These are phyloP conservation scores for Pseudozyma tsukubaensis DNA, from an alignment of 1,284 basidiomycete species.

Conservation along the genomic window DNA sequence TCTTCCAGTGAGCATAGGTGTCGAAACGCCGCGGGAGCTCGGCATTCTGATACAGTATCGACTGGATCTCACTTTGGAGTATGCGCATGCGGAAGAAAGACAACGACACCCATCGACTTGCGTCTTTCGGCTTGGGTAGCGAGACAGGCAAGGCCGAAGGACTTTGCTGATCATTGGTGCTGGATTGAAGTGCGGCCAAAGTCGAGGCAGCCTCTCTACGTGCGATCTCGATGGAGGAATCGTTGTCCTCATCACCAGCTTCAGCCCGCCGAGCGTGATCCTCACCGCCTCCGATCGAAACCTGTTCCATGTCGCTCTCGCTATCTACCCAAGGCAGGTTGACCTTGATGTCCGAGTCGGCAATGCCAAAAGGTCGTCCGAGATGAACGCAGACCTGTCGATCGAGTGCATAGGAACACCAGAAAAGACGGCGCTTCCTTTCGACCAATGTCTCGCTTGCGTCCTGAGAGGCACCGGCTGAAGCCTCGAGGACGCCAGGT, in stretches of 20 bases:
- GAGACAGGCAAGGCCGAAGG: conserved; percentile 10
- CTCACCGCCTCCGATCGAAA: conserved; percentile 21
- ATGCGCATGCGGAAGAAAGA: conserved; percentile 54
- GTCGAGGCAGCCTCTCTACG: conserved; percentile 47
- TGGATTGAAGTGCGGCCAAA: conserved; percentile 38
- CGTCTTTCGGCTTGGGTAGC: conserved; percentile 38
- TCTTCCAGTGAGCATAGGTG: conserved; percentile 46
- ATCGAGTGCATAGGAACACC: conserved; percentile 52
- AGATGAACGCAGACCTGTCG: conserved; percentile 52
- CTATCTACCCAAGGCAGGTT: conserved; percentile 41
- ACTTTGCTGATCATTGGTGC: conserved; percentile 15
- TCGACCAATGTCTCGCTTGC: conserved; percentile 37
- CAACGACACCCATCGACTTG: conserved; percentile 49
- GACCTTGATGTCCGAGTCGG: conserved; percentile 50
- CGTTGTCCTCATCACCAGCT: conserved; percentile 21
- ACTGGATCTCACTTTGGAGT: conserved; percentile 50
- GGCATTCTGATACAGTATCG: conserved; percentile 45
- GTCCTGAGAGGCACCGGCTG: conserved; percentile 12
- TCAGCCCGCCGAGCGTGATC: conserved; percentile 4
- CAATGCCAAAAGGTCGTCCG: conserved; percentile 47
- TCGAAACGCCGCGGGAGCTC: conserved; percentile 51
- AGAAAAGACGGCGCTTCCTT: conserved; percentile 46
- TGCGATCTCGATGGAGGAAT: conserved; percentile 41
- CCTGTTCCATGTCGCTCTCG: conserved; percentile 31
- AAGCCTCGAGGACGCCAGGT: conserved; percentile 33